Evolutionary conservation across 2,329 filamentous ascomycete species (phyloP), one percentile per base, ranked within the genome.

Genomic region (Aureobasidium sp.): DNA sequence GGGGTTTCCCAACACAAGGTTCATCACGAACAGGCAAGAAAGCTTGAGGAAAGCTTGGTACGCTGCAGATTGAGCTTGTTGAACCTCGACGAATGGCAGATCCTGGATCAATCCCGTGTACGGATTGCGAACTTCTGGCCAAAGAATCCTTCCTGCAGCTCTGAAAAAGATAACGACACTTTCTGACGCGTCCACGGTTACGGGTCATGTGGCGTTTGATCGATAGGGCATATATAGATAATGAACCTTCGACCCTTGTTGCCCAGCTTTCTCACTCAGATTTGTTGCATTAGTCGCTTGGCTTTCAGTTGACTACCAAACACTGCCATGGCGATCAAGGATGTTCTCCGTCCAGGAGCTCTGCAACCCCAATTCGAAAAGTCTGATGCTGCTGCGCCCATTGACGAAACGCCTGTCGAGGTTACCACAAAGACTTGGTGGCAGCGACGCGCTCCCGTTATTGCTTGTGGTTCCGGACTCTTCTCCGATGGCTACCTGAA

Each of bases 401-500:
- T 51, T 8, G n/a, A 37, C 5, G 48, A 51, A 37, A 51, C 48
- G 17, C 48, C 48, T 9, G n/a, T 51, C n/a, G 48, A 51, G n/a
- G 20, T 37, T 12, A n/a, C 63, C 17, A 32, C 64, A 36, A 72
- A 72, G 64, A 65, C 66, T 3, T 59, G 62, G 29, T 73, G 71
- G 82, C 77, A 84, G 65, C 78, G 83, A 53, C 77, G 82, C 27
- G 86, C 84, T 81, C 90, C 92, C 13, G 88, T 91, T 1, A 87
- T 96, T 68, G 92, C 92, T 48, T 96, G 91, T 70, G 92, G 92
- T 66, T 89, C 91, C 59, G 92, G 92, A 69, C 81, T 96, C 2
- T 96, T 96, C 75, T 92, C 88, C 27, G 92, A 96, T 74, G 92
- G 92, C 17, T 96, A 96, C 74, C 84, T 96, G 71, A 94, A 96